phyloP scores from a whole-genome alignment of 129 eudicot genomes.

The Arctium minus region DNA sequence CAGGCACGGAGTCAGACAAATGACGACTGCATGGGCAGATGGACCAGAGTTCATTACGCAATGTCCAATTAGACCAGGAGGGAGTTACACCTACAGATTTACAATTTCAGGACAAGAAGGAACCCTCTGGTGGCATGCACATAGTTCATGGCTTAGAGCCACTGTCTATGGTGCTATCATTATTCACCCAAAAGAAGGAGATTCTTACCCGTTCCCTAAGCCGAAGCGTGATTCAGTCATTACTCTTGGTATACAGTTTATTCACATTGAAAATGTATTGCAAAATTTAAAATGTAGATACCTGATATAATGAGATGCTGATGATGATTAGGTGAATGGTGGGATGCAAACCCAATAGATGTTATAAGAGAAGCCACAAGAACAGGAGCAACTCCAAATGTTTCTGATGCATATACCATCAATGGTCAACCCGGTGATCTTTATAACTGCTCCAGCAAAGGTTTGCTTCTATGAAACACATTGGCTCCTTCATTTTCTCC shows the following conservation, averaged over 20 bases:
- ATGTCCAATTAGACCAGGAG: slow-evolving; percentile 95
- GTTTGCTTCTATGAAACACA: slow-evolving; percentile 33
- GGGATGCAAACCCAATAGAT: slow-evolving; percentile 82
- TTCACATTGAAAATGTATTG: not conserved
- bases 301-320: slow-evolving; percentile 8
- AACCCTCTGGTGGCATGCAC: slow-evolving; percentile 98
- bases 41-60: slow-evolving; percentile 97
- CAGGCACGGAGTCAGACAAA: slow-evolving; percentile 94
- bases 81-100: slow-evolving; percentile 80
- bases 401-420: slow-evolving; percentile 92
- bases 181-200: slow-evolving; percentile 73
- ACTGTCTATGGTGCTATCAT: slow-evolving; percentile 87
- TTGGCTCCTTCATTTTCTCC: not conserved
- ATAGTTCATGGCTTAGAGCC: slow-evolving; percentile 95
- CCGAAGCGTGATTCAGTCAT: slow-evolving; percentile 74
- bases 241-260: slow-evolving; percentile 52
- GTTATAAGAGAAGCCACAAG: slow-evolving; percentile 79
- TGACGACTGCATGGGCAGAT: slow-evolving; percentile 91
- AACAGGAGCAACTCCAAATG: slow-evolving; percentile 90
- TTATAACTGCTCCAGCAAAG: slow-evolving; percentile 79
- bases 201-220: slow-evolving; percentile 76
- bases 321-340: slow-evolving; percentile 86
- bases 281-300: not conserved
- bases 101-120: slow-evolving; percentile 91
- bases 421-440: slow-evolving; percentile 98